Base-by-base conservation (phyloP, 192 early-diverging fungal species). In the Piromyces sp. region DNA sequence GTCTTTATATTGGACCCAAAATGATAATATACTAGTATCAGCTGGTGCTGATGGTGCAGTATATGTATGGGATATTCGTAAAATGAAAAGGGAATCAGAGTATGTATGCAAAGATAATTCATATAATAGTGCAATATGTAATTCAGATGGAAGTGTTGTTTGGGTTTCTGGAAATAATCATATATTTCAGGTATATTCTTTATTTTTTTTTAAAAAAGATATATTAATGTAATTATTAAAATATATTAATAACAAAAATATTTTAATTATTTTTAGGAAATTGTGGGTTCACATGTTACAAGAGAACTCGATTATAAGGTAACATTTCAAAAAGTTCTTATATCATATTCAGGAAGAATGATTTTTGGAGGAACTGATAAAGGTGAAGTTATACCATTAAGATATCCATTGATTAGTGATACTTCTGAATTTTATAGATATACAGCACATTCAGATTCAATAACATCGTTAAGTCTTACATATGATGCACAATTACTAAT, bases 311-410 rank as follows among this genome's bases (percentile, higher is more conserved):
- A 90, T 28, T 38, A 84, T 14, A 82, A 84, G 51, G 81, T 81
- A 13, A 84, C 84, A 11, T 68, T 89, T 82, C 90, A 89, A 30
- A 88, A 92, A 51, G 81, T 92, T n/a, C 86, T 83, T 3, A 51
- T 90, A 19, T 89, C 89, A 19, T 40, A 87, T n/a, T 86, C 85
- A 0, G 89, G 89, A 2, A 82, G 85, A 29, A 91, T 92, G 89
- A 79, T 92, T 79, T 91, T 92, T 89, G 89, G 85, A 31, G 90
- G 89, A 87, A 90, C 89, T 1, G 17, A 84, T 30, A 38, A 36
- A 15, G 90, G 90, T 19, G 81, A 83, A 0, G 82, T 92, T 38
- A 81, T 88, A 3, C 79, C 88, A n/a, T 30, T 91, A 30, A 83
- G 86, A 80, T 89, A 84, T 84, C 90, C 90, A n/a, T 84, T 90